Evolutionary conservation across 495 filamentous ascomycete species (phyloP), one percentile per base, ranked within the genome.

Genomic region (Aspergillus biplanus): DNA sequence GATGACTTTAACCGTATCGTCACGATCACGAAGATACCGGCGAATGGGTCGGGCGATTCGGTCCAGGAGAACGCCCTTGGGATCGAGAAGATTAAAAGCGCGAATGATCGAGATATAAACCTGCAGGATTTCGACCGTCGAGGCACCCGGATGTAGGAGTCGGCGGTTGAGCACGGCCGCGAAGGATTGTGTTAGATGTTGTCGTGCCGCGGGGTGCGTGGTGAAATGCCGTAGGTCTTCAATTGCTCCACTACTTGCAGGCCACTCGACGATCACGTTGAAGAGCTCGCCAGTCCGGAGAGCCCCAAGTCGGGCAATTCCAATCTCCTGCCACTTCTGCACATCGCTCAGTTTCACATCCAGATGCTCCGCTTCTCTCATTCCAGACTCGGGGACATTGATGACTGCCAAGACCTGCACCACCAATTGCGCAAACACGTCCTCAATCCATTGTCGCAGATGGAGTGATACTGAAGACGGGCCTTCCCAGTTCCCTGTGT

Each of bases 91-190:
- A 65, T 90, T 89, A 66, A 99, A 96, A 0, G 91, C 89, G 50
- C 90, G 87, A 59, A 99, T 98, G 64, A 97, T 89, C 15, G 89
- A 89, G 56, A 97, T 96, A 73, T 99, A 99, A 6, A 92, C 83
- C 58, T 89, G 89, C 33, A 99, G 75, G 21, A 99, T 97, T 63
- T 96, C 87, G 3, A 91, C 84, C 0, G 95, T 99, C 44, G 92
- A 93, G 39, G 92, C 87, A 5, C 92, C 96, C 0, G 95, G 89
- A 69, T 97, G 92, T 5, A 99, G 78, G 5, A 99, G 75, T 8
- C 92, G 85, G n/a, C 80, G 81, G 55, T 87, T 85, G 11, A 97
- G 72, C 4, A 83, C 86, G 5, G 80, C 72, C 11, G 87, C 83
- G 71, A 98, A 98, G 7, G 81, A 83, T 8, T 83, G 83, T 5